Base-by-base conservation (phyloP, 2,329 filamentous ascomycete genomes). In the Arthrinium puccinioides region DNA sequence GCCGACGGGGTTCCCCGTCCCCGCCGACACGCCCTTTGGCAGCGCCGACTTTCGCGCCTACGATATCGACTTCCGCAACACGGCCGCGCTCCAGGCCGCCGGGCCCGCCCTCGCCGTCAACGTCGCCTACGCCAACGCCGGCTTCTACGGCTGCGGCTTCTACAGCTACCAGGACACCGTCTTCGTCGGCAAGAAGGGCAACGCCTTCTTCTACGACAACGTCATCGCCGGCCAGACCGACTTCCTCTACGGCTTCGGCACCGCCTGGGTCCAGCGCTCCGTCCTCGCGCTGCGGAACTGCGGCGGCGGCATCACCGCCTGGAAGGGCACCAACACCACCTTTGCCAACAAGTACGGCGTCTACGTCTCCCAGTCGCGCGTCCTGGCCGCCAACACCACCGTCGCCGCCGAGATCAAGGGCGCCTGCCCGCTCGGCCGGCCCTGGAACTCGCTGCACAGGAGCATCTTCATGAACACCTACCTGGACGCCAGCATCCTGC, bases 121-220 rank as follows among this genome's bases (percentile, higher is more conserved):
- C 14, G 64, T 82, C 5, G 74, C 72, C 43, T 71, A 75, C 30
- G 77, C 80, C 0, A 84, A 84, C 50, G 70, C 76, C 0, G 76
- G 77, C 0, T 84, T 84, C 51, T 84, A 84, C 52, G 73, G 72
- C 32, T 79, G 74, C 32, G 75, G 78, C 0, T 75, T 84, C 47
- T 79, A 79, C 50, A 78, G 72, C 40, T 84, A 79, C 49, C 80
- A 84, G 56, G 80, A 84, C 44, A 84, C 80, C 7, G 75, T 71
- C 4, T 84, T 82, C 47, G 54, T 83, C 13, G 79, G 79, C 37
- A 83, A 84, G 51, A 62, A 81, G 1, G 79, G 73, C 21, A 82
- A 81, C 44, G 72, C 72, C 0, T 83, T 82, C 57, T 78, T 84
- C 55, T 69, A 77, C 52, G 63, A 71, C 24, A 69, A 61, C 37